Evolutionary conservation across 805 yeast species (phyloP).

Genomic region (Clavispora phyllophila): DNA sequence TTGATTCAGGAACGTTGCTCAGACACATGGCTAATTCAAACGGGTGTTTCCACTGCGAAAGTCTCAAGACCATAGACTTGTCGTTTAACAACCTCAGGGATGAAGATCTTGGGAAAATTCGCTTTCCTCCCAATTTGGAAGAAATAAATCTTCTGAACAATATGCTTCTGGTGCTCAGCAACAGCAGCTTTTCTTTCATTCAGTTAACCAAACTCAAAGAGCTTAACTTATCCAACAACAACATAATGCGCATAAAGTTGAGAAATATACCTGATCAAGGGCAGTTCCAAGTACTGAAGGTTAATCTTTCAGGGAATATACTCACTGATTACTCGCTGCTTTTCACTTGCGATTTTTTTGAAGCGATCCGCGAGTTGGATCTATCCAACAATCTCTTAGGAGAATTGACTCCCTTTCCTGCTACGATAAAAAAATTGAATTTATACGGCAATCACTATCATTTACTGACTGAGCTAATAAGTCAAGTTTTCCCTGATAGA

Average conservation of each 20-base stretch:
- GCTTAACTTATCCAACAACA: constrained; percentile 23
- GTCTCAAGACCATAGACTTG: constrained; percentile 19
- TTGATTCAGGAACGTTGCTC: constrained; percentile 10
- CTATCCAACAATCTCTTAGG: constrained; percentile 22
- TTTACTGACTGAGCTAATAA: background rate
- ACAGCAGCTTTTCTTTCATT: constrained; percentile 12
- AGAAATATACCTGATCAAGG: background rate
- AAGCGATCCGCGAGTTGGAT: constrained; percentile 15
- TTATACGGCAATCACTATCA: constrained; percentile 20
- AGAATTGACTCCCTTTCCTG: constrained; percentile 13
- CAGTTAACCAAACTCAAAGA: constrained; percentile 10
- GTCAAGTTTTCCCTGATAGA: background rate
- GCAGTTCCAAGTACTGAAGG: constrained; percentile 4
- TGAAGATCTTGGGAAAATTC: constrained; percentile 9
- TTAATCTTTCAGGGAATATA: constrained; percentile 25
- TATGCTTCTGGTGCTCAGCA: constrained; percentile 14
- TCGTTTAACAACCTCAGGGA: constrained; percentile 25
- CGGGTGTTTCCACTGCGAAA: constrained; percentile 7
- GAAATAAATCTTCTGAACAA: constrained; percentile 26
- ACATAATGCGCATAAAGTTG: constrained; percentile 11
- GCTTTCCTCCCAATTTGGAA: constrained; percentile 18
- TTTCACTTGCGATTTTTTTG: constrained; percentile 8
- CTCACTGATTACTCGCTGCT: constrained; percentile 9
- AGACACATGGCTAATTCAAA: constrained; percentile 6
- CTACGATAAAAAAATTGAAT: constrained; percentile 10